These are phyloP conservation scores for Scorias spongiosa DNA, from an alignment of 2,329 filamentous ascomycete genomes.

Conservation along the genomic window DNA sequence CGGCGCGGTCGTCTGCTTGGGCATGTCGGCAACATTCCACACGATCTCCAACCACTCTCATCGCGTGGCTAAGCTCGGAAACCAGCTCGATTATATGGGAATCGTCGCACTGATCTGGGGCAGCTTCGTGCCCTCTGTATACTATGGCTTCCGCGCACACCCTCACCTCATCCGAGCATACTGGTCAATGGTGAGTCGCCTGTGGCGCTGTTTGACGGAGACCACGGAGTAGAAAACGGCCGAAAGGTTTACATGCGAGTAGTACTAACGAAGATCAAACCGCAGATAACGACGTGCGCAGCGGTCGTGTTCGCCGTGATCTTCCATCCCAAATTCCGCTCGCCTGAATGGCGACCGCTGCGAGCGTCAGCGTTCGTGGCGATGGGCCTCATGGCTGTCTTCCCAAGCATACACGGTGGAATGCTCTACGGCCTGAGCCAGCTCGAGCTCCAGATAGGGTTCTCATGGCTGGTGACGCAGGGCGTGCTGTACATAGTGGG, in stretches of 20 bases:
- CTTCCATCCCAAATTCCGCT: slow-evolving; percentile 68
- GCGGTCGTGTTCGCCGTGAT: slow-evolving; percentile 53
- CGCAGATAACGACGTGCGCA: slow-evolving; percentile 59
- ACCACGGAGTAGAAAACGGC: neutral
- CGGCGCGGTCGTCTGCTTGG: slow-evolving; percentile 37
- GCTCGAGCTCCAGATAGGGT: slow-evolving; percentile 58
- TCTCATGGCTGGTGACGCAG: slow-evolving; percentile 67
- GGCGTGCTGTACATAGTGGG: slow-evolving; percentile 75
- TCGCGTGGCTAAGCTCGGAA: slow-evolving; percentile 64
- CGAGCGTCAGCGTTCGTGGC: slow-evolving; percentile 79
- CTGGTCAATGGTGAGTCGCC: slow-evolving; percentile 47
- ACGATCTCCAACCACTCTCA: slow-evolving; percentile 73
- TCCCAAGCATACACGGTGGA: slow-evolving; percentile 70
- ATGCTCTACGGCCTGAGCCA: slow-evolving; percentile 48
- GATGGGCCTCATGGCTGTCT: slow-evolving; percentile 67
- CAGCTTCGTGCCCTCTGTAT: slow-evolving; percentile 75
- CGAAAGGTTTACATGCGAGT: neutral
- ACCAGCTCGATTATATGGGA: slow-evolving; percentile 86
- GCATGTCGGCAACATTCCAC: slow-evolving; percentile 56
- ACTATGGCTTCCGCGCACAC: slow-evolving; percentile 69
- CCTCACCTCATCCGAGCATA: slow-evolving; percentile 53
- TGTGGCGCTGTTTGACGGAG: neutral
- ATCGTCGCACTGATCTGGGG: slow-evolving; percentile 88
- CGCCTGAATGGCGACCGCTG: slow-evolving; percentile 69
- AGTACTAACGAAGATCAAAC: too few species aligned